These are phyloP conservation scores for Globisporangium mamillatum DNA, from an alignment of 352 stramenopile genomes.

Conservation along the genomic window DNA sequence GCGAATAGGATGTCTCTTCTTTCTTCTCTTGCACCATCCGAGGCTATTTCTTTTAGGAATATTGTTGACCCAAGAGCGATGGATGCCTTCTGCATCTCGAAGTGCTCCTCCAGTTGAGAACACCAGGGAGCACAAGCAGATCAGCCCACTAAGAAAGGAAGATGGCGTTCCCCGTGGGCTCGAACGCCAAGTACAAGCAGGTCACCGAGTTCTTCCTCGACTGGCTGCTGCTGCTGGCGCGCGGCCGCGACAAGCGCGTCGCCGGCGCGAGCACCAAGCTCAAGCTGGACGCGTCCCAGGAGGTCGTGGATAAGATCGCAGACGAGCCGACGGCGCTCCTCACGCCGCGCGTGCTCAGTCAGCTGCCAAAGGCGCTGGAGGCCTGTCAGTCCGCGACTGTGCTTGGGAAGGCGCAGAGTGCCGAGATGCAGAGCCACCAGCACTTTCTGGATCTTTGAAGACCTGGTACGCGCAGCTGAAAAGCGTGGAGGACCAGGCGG, in stretches of 20 bases:
- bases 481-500: neutral
- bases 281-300: neutral
- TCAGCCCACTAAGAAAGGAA: neutral
- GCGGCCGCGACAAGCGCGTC: no score
- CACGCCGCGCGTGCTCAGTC: conserved; percentile 18
- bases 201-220: conserved; percentile 23
- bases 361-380: conserved; percentile 21
- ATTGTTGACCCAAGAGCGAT: no score
- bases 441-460: neutral
- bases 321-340: conserved; percentile 6
- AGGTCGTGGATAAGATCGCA: conserved; percentile 19
- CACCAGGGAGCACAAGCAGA: neutral
- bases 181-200: conserved; percentile 20
- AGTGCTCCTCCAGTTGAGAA: neutral
- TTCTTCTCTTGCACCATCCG: no score
- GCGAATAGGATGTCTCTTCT: no score
- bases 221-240: conserved; percentile 14
- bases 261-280: no score
- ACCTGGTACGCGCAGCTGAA: conserved; percentile 3
- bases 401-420: conserved; percentile 1
- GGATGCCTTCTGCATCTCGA: no score
- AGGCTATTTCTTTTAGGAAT: no score
- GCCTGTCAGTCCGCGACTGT: conserved; percentile 15
- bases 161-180: conserved; percentile 9
- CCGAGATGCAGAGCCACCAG: neutral